Conservation (phyloP, 2,329 filamentous ascomycete genomes). For the Dactylellina drechsleri region DNA sequence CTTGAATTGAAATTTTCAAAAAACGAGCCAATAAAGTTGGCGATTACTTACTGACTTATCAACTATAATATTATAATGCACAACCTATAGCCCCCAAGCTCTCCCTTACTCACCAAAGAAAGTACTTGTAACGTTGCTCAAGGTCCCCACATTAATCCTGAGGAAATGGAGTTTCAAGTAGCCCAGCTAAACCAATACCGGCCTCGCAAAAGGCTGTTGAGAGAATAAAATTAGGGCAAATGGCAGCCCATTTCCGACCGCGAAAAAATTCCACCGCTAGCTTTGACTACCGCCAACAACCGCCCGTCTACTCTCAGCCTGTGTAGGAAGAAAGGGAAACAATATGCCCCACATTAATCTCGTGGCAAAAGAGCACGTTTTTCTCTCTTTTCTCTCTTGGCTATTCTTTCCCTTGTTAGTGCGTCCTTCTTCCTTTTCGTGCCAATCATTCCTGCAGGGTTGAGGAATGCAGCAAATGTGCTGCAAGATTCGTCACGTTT, state of each 20-base stretch:
- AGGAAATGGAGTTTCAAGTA: not conserved
- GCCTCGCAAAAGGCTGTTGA: not conserved
- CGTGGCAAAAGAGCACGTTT: constrained; percentile 49
- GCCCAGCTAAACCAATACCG: constrained; percentile 29
- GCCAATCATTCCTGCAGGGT: constrained; percentile 2
- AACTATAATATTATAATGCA: not conserved
- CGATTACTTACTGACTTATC: not conserved
- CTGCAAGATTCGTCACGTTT: constrained; percentile 55
- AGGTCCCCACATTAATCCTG: constrained; percentile 19
- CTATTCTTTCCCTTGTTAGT: not conserved
- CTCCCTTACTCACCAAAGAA: not conserved
- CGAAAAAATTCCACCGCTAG: constrained; percentile 4
- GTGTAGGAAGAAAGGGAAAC: not conserved
- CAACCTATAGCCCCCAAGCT: constrained; percentile 1
- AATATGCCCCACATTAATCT: constrained; percentile 21
- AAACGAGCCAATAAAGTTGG: constrained; percentile 15
- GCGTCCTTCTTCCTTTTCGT: not conserved
- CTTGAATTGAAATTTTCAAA: too few relatives aligned
- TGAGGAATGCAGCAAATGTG: not conserved
- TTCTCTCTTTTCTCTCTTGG: not conserved
- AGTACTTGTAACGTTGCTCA: constrained; percentile 27
- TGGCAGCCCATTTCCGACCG: constrained; percentile 36
- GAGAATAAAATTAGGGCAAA: constrained; percentile 36
- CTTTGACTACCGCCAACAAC: not conserved
- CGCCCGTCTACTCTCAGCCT: not conserved